phyloP scores from a whole-genome alignment of 2,329 filamentous ascomycete genomes.

The Coniosporium tulheliwenetii region DNA sequence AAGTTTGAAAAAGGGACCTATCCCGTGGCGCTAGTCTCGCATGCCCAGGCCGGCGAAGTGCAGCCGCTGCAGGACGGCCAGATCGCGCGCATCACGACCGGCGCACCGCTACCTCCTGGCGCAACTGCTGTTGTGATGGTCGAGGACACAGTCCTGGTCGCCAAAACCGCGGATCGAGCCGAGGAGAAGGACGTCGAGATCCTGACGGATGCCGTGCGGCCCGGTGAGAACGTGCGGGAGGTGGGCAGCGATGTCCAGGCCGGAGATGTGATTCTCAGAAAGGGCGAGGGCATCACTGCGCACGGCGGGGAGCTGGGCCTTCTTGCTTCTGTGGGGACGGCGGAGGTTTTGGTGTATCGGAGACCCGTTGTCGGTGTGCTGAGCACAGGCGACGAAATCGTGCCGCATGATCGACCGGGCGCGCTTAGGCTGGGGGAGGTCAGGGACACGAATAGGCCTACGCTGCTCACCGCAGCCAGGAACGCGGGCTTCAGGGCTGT shows the following conservation, averaged over 20 bases:
- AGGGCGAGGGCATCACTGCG: slow-evolving; percentile 70
- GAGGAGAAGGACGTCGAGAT: slow-evolving; percentile 88
- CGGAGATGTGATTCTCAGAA: slow-evolving; percentile 53
- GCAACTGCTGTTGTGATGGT: slow-evolving; percentile 94
- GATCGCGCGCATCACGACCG: slow-evolving; percentile 85
- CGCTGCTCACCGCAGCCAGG: slow-evolving; percentile 60
- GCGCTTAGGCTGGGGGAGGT: slow-evolving; percentile 66
- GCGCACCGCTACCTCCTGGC: slow-evolving; percentile 74
- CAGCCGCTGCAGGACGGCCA: slow-evolving; percentile 53
- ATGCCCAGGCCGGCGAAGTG: slow-evolving; percentile 60
- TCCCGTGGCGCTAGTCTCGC: slow-evolving; percentile 73
- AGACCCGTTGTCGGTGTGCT: slow-evolving; percentile 72
- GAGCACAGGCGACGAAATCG: slow-evolving; percentile 90
- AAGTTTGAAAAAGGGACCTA: slow-evolving; percentile 54
- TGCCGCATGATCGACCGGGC: slow-evolving; percentile 51
- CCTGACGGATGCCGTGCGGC: slow-evolving; percentile 55
- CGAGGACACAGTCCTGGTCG: slow-evolving; percentile 71
- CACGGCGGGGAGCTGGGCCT: slow-evolving; percentile 85
- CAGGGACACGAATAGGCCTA: slow-evolving; percentile 82
- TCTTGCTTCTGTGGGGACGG: slow-evolving; percentile 68
- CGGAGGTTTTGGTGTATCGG: slow-evolving; percentile 54
- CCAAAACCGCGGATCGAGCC: slow-evolving; percentile 58
- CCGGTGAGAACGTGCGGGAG: slow-evolving; percentile 80
- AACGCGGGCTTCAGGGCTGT: slow-evolving; percentile 64
- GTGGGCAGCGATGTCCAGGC: slow-evolving; percentile 72